These are phyloP conservation scores for Orychophragmus violaceus DNA, from an alignment of 345 rosid species.

Conservation along the genomic window DNA sequence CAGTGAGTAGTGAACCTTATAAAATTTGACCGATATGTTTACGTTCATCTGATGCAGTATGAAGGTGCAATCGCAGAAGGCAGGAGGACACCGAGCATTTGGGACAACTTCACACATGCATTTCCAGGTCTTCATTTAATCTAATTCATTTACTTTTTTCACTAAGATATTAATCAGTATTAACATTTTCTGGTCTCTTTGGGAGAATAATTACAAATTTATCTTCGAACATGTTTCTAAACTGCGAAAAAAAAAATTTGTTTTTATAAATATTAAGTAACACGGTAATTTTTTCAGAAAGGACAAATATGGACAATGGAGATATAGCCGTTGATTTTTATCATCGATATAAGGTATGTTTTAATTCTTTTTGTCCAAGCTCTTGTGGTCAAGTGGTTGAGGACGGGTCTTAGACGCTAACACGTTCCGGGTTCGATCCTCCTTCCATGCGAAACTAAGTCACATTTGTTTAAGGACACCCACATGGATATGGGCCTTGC, in stretches of 20 bases:
- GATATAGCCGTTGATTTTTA: constrained; percentile 38
- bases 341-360: constrained; percentile 35
- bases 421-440: no score
- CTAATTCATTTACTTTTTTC: not conserved
- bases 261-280: not conserved
- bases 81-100: constrained; percentile 32
- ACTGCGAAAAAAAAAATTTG: not conserved
- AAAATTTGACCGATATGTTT: not conserved
- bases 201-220: not conserved
- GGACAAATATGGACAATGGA: constrained; percentile 34
- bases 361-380: no score
- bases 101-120: constrained; percentile 28
- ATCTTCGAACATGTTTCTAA: not conserved
- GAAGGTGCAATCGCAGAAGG: constrained; percentile 35
- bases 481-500: no score
- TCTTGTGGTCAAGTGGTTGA: no score
- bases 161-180: not conserved
- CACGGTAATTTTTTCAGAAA: constrained; percentile 22
- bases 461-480: no score
- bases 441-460: no score
- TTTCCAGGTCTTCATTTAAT: constrained; percentile 14
- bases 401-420: no score
- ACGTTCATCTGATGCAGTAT: constrained; percentile 9
- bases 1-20: no score
- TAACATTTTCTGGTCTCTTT: not conserved